Base-by-base conservation (phyloP, 1,284 basidiomycete species). In the Ustilago hordei region DNA sequence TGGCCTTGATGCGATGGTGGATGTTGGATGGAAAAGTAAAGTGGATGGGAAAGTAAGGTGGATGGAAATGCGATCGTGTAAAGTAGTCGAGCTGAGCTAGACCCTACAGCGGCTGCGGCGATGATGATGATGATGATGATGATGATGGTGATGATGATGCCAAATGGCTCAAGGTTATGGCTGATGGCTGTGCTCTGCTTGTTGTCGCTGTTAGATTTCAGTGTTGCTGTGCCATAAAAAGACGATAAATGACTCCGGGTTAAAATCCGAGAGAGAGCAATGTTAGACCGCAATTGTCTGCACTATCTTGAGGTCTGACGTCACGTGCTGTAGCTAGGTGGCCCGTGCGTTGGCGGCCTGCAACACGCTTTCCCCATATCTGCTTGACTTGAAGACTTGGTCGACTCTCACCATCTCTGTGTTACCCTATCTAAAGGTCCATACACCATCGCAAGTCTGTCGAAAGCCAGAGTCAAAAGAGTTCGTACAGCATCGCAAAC, bases 321-420 rank as follows among this genome's bases (percentile, higher is more conserved):
- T 69, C 61, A 69, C 67, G 67, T 69, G 67, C 61, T 60, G 67
- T 57, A 64, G 55, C 19, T 13, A 1, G 12, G 15, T 71, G 69
- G 69, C 69, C 60, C 69, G 69, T 62, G 69, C 69, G 69, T 61
- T 34, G 63, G 39, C 28, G 28, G 12, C 45, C 4, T 13, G 39
- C 39, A 41, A 19, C n/a, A n/a, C 56, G 12, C 38, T 60, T 69
- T 60, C 61, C 67, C 67, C 68, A 64, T 58, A 64, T 19, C 23
- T 31, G 12, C 11, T 31, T 56, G 19, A 28, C 23, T 31, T 43
- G 12, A 45, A 55, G 19, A 23, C 36, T 38, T 12, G 31, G 48
- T 52, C 17, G 8, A 9, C 8, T 28, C 19, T 9, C 34, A 38
- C 15, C 45, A 50, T 47, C 8, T 9, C 34, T 28, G 34, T 19